Conservation (phyloP, 1,284 basidiomycete species). For the Ustilago xerochloae region DNA sequence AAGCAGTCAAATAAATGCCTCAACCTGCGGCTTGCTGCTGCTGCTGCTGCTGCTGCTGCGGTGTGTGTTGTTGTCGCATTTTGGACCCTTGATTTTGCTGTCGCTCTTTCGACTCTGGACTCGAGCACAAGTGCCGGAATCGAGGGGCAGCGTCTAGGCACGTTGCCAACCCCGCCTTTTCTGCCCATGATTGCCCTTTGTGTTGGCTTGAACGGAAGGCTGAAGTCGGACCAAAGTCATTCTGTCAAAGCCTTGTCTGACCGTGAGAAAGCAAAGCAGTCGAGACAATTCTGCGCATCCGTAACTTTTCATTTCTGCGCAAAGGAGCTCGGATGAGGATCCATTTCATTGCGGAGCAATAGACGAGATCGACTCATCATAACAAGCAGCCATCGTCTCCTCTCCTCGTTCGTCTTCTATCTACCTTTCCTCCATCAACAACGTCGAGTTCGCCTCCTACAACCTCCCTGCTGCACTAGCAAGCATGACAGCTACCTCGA, state of each 20-base stretch:
- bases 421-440: neutral
- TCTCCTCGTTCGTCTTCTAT: neutral
- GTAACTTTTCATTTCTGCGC: constrained; percentile 8
- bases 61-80: constrained; percentile 4
- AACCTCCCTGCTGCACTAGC: neutral
- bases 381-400: too few relatives aligned
- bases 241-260: constrained; percentile 1
- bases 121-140: neutral
- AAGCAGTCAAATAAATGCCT: neutral
- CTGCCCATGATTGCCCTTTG: neutral
- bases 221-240: too few relatives aligned
- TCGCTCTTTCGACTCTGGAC: neutral
- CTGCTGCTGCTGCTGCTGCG: neutral
- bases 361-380: too few relatives aligned
- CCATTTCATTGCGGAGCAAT: too few relatives aligned
- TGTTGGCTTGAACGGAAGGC: too few relatives aligned
- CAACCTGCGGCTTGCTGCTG: neutral
- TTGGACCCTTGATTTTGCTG: constrained; percentile 21
- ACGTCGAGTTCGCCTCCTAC: neutral
- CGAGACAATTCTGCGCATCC: constrained; percentile 4
- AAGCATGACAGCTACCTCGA: neutral
- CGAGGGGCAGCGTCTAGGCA: too few relatives aligned
- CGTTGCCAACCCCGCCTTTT: neutral
- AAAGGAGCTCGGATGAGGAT: neutral
- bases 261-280: neutral